These are phyloP conservation scores for Hygrophila difformis DNA, from an alignment of 257 asterid species.

Conservation along the genomic window DNA sequence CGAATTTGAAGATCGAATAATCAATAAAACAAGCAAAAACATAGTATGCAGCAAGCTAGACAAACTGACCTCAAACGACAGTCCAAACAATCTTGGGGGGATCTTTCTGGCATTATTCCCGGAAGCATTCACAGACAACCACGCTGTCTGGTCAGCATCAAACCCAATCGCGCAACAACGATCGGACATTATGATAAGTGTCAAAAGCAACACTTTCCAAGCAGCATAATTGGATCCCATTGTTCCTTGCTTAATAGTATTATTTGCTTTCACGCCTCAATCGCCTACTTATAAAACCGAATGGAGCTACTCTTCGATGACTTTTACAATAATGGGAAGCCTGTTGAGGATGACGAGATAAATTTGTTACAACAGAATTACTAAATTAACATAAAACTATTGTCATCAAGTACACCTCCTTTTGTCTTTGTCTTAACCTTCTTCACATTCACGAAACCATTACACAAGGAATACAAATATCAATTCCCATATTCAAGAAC, in stretches of 20 bases:
- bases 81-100: slow-evolving; percentile 66
- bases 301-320: neutral
- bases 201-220: slow-evolving; percentile 22
- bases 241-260: too few relatives aligned
- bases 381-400: too few relatives aligned
- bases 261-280: slow-evolving; percentile 38
- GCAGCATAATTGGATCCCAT: slow-evolving; percentile 7
- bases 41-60: neutral
- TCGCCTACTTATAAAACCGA: slow-evolving; percentile 16
- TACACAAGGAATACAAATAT: too few relatives aligned
- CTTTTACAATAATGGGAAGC: neutral
- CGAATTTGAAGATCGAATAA: too few relatives aligned
- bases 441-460: too few relatives aligned
- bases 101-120: slow-evolving; percentile 33
- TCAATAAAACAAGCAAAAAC: neutral
- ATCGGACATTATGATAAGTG: slow-evolving; percentile 23
- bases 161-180: slow-evolving; percentile 27
- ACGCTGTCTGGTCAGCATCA: slow-evolving; percentile 42
- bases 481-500: too few relatives aligned
- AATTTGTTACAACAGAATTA: too few relatives aligned
- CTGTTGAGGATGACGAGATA: slow-evolving; percentile 2
- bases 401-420: too few relatives aligned
- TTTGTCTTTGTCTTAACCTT: too few relatives aligned
- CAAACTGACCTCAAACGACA: slow-evolving; percentile 76
- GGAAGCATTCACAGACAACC: slow-evolving; percentile 45